A percentile compares a stretch with the other conserved stretches of the same genome.
Evolutionary conservation across 805 yeast species (phyloP).

Genomic region (Myxozyma sirexii): DNA sequence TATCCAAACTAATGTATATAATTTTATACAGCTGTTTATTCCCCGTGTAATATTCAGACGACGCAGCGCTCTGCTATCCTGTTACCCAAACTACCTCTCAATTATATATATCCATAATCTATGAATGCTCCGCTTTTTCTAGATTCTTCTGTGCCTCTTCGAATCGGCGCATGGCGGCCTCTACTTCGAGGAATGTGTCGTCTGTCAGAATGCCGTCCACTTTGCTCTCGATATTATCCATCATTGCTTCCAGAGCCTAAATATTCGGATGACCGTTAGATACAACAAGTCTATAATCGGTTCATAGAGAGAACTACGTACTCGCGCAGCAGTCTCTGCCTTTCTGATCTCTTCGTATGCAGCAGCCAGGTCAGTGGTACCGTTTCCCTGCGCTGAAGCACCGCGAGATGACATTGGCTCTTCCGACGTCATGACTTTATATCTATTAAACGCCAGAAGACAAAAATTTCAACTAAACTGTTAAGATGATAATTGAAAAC

Average conservation of each 20-base stretch:
- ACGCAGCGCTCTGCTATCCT: no score
- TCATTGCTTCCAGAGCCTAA: conserved; percentile 31
- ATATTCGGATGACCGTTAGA: neutral
- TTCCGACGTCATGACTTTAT: conserved; percentile 21
- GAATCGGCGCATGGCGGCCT: conserved; percentile 25
- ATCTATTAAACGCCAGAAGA: neutral
- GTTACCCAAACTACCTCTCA: no score
- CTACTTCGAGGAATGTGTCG: conserved; percentile 30
- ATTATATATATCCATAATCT: neutral
- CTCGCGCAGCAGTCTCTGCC: conserved; percentile 33
- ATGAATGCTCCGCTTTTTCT: neutral
- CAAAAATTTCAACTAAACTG: neutral
- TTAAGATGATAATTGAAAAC: no score
- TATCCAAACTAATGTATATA: no score
- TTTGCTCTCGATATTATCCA: conserved; percentile 30
- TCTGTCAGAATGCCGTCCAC: conserved; percentile 29
- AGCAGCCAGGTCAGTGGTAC: conserved; percentile 22
- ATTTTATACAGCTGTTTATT: no score
- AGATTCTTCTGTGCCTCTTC: conserved; percentile 6
- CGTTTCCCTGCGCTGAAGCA: conserved; percentile 2
- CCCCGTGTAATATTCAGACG: no score
- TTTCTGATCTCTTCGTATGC: conserved; percentile 32
- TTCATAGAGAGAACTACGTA: conserved; percentile 1
- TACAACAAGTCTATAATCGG: no score
- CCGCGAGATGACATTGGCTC: conserved; percentile 8